Base-by-base conservation (phyloP, 441 rosid species). In the Gossypium aridum region DNA sequence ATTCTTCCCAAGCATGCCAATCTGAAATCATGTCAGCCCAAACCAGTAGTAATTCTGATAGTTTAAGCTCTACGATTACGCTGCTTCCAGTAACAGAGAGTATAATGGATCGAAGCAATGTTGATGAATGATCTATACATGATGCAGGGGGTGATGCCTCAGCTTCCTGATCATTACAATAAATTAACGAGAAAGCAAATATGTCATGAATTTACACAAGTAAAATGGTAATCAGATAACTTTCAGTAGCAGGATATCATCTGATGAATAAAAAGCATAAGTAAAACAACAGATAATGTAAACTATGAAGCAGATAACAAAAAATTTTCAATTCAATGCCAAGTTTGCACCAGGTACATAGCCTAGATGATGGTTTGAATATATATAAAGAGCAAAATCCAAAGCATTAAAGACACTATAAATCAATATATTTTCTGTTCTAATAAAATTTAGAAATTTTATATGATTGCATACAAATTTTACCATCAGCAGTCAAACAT, bases 1-100 rank as follows among this genome's bases (percentile, higher is more conserved):
- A 87, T 87, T 93, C 98, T 82, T 91, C 97, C 98, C 98, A 93
- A 56, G 91, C 88, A 87, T 88, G 83, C 92, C 97, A 91, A 67
- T 87, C 91, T 68, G 91, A 88, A 79, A 93, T 88, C 77, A 91
- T 78, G 85, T 85, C 87, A 71, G 97, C 86, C 98, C 98, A 93
- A 78, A 82, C 88, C 70, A 82, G 72, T 55, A 93, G 78, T 71
- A 93, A 72, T 63, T 93, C 92, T 28, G 85, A 70, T 69, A 91
- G 69, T 80, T 86, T 89, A 76, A 89, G 88, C 75, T 89, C 90
- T 76, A 51, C 26, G 66, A 87, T 75, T 28, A 55, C 80, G 73
- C 81, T 77, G 80, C 64, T 79, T 70, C 75, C 81, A 19, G 88
- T 84, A 78, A 89, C 87, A 53, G 92, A 90, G 63, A 82, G 80